These are phyloP conservation scores for Mortierella antarctica DNA, from an alignment of 192 early-diverging fungal species.

Conservation along the genomic window DNA sequence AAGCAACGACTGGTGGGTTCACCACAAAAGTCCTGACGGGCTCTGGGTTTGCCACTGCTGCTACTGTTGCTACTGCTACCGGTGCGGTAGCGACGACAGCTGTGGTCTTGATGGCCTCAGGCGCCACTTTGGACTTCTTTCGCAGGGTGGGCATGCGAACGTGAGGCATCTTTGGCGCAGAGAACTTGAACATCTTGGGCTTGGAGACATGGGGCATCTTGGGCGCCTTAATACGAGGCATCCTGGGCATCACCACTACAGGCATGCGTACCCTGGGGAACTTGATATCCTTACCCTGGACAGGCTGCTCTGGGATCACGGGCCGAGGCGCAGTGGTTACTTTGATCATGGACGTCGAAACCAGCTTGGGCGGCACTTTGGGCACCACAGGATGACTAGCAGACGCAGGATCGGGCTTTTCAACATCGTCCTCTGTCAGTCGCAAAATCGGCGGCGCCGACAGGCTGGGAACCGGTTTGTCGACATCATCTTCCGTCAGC, in stretches of 20 bases:
- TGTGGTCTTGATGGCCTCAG: background rate
- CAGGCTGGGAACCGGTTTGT: constrained; percentile 20
- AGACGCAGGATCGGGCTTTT: constrained; percentile 8
- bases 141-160: background rate
- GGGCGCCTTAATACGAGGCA: background rate
- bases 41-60: background rate
- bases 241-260: background rate
- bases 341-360: constrained; percentile 3
- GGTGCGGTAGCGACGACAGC: background rate
- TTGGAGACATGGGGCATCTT: constrained; percentile 11
- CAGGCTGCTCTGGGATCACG: constrained; percentile 11
- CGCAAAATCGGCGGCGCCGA: background rate
- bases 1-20: background rate
- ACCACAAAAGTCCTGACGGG: background rate
- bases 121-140: constrained; percentile 1
- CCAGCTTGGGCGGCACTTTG: background rate
- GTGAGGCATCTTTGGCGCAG: constrained; percentile 2
- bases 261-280: background rate
- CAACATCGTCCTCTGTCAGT: constrained; percentile 26
- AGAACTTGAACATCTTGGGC: background rate
- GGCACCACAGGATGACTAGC: constrained; percentile 24
- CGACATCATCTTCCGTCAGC: constrained; percentile 32
- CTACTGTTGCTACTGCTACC: background rate
- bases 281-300: constrained; percentile 17
- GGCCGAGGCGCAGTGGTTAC: constrained; percentile 24